phyloP scores from a whole-genome alignment of 2,329 filamentous ascomycete genomes.

The Tolypocladium capitatum region DNA sequence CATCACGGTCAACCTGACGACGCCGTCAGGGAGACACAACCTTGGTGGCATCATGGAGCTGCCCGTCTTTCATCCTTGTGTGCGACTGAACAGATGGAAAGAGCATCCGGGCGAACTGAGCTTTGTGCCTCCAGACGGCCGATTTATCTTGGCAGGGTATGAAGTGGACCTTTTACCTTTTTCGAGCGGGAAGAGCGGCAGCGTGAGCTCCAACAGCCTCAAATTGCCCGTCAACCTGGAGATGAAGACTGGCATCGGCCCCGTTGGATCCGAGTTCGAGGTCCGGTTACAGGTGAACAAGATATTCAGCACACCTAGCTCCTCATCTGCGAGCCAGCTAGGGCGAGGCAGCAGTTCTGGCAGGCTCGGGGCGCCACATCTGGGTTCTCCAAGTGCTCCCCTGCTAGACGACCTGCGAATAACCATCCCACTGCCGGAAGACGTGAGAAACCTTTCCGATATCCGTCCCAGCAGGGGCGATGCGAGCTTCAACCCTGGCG shows the following conservation, averaged over 20 bases:
- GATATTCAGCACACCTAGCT: conserved; percentile 36
- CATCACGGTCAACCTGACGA: conserved; percentile 65
- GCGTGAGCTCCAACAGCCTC: conserved; percentile 46
- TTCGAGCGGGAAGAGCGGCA: conserved; percentile 42
- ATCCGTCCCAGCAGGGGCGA: conserved; percentile 72
- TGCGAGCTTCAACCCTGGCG: conserved; percentile 64
- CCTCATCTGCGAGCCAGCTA: conserved; percentile 22
- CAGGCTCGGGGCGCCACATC: conserved; percentile 26
- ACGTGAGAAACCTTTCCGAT: conserved; percentile 73
- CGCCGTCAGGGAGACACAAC: conserved; percentile 68
- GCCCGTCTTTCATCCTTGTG: conserved; percentile 93
- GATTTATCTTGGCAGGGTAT: conserved; percentile 87
- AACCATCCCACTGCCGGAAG: conserved; percentile 62
- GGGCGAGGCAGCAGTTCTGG: conserved; percentile 29
- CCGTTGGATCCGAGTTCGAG: conserved; percentile 72
- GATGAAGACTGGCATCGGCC: conserved; percentile 66
- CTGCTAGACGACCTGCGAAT: conserved; percentile 65
- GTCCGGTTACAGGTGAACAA: conserved; percentile 62
- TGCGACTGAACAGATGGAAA: conserved; percentile 79
- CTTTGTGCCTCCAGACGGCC: conserved; percentile 88
- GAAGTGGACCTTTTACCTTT: conserved; percentile 81
- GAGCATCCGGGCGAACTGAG: conserved; percentile 84
- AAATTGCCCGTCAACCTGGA: conserved; percentile 74
- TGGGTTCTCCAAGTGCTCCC: conserved; percentile 44
- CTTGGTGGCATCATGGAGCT: conserved; percentile 65